phyloP scores from a whole-genome alignment of 768 basidiomycete species.

The Rhizopogon vesiculosus region DNA sequence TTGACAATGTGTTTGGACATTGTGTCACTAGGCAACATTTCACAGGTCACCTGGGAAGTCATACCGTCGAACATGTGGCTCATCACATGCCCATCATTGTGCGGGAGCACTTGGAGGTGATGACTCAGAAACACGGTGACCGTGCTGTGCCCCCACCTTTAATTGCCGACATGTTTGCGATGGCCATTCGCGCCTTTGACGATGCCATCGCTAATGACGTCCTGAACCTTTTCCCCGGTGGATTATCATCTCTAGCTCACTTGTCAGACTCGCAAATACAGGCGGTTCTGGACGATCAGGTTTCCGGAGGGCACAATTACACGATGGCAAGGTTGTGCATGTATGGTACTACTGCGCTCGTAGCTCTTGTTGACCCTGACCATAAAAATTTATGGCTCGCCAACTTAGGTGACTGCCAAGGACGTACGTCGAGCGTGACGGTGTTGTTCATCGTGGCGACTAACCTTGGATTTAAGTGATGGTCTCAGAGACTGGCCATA shows the following conservation, averaged over 20 bases:
- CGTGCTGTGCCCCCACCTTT: conserved; percentile 39
- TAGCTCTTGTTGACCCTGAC: conserved; percentile 67
- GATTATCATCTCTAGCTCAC: conserved; percentile 42
- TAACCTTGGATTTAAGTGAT: conserved; percentile 35
- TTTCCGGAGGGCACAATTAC: conserved; percentile 53
- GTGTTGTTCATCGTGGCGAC: conserved; percentile 2
- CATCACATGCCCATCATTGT: conserved; percentile 66
- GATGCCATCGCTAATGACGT: conserved; percentile 65
- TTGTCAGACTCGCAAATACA: conserved; percentile 56
- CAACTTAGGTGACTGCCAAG: conserved; percentile 79
- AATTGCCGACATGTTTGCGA: conserved; percentile 53
- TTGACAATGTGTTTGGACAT: conserved; percentile 2
- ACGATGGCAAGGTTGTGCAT: conserved; percentile 66
- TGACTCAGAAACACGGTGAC: conserved; percentile 31
- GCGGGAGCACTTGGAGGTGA: conserved; percentile 49
- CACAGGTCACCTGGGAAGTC: conserved; percentile 63
- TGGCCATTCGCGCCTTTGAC: conserved; percentile 58
- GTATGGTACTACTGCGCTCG: conserved; percentile 75
- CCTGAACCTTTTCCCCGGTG: conserved; percentile 54
- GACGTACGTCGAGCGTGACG: conserved; percentile 40
- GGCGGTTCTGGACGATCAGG: conserved; percentile 59
- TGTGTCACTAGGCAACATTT: not conserved
- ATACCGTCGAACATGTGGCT: conserved; percentile 65
- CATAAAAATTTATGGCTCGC: conserved; percentile 72
- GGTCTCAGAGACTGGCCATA: conserved; percentile 41